These are phyloP conservation scores for Leucocoprinus sp. DNA, from an alignment of 768 basidiomycete genomes.

Conservation along the genomic window DNA sequence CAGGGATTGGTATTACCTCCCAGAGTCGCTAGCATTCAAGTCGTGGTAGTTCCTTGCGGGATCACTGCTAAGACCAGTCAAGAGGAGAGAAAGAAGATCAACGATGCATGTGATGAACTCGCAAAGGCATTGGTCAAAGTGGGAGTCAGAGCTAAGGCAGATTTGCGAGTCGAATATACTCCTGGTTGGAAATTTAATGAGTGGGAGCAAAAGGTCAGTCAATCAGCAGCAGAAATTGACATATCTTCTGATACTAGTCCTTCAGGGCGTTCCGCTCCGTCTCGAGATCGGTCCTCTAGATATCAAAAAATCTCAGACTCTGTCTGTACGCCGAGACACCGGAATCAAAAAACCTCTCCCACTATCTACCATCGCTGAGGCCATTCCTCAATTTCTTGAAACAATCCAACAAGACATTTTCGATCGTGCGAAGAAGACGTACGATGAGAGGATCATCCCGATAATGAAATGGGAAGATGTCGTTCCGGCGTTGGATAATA, in stretches of 20 bases:
- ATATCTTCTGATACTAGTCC: not conserved
- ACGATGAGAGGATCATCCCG: constrained; percentile 60
- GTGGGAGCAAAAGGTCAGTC: constrained; percentile 91
- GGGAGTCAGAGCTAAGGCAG: constrained; percentile 80
- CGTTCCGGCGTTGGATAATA: constrained; percentile 84
- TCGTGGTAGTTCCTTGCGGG: constrained; percentile 87
- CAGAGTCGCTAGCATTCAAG: constrained; percentile 89
- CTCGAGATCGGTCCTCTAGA: constrained; percentile 96
- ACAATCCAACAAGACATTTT: constrained; percentile 91
- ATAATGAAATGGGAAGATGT: constrained; percentile 88
- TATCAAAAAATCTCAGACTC: constrained; percentile 70
- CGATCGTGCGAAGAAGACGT: constrained; percentile 61
- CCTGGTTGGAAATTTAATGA: constrained; percentile 99
- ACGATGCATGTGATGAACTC: constrained; percentile 69
- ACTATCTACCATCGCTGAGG: constrained; percentile 30
- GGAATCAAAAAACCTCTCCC: constrained; percentile 39
- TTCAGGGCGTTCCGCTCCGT: constrained; percentile 89
- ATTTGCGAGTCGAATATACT: constrained; percentile 92
- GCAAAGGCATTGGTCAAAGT: constrained; percentile 63
- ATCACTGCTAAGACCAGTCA: constrained; percentile 80
- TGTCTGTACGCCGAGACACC: constrained; percentile 73
- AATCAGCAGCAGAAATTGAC: not conserved
- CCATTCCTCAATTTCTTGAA: constrained; percentile 63
- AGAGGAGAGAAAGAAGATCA: constrained; percentile 60
- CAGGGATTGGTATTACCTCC: constrained; percentile 97